Percentiles rank a stretch among this genome's conserved stretches.
phyloP scores from a whole-genome alignment of 2,329 filamentous ascomycete genomes.

The Ophiobolus disseminans region DNA sequence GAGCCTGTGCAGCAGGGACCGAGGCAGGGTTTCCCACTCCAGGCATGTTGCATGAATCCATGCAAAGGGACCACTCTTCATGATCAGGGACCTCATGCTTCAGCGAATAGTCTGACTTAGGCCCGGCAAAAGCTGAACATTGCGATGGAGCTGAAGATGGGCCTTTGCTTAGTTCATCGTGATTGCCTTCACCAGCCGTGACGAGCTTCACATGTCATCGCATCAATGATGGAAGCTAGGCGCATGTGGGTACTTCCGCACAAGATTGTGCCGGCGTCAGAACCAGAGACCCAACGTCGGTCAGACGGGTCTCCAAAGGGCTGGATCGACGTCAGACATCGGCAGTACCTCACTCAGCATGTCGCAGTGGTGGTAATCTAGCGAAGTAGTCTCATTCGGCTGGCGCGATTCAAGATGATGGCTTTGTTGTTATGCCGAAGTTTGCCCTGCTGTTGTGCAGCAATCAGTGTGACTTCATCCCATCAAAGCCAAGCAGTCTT shows the following conservation, averaged over 20 bases:
- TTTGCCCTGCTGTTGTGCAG: slow-evolving; percentile 3
- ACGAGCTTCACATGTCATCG: too few relatives aligned
- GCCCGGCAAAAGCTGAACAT: too few relatives aligned
- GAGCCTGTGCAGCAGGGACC: slow-evolving; percentile 6
- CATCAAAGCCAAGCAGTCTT: slow-evolving; percentile 1
- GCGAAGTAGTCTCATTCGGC: too few relatives aligned
- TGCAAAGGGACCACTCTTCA: too few relatives aligned
- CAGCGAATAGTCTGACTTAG: too few relatives aligned
- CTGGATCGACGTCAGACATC: background rate
- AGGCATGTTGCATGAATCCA: too few relatives aligned
- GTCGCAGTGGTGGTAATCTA: background rate
- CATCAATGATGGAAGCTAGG: too few relatives aligned
- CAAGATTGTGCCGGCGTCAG: background rate
- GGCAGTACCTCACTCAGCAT: background rate
- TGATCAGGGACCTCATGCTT: too few relatives aligned
- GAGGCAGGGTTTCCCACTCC: background rate
- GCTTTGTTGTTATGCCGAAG: background rate
- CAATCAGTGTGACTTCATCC: background rate
- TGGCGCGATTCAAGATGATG: background rate
- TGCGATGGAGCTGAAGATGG: too few relatives aligned
- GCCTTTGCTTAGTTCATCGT: too few relatives aligned
- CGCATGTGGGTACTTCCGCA: background rate
- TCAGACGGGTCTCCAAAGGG: background rate
- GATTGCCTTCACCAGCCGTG: too few relatives aligned
- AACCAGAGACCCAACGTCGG: background rate